Percentiles rank a stretch among this genome's conserved stretches.
phyloP scores from a whole-genome alignment of 2,329 filamentous ascomycete species.

The Pseudopithomyces chartarum region DNA sequence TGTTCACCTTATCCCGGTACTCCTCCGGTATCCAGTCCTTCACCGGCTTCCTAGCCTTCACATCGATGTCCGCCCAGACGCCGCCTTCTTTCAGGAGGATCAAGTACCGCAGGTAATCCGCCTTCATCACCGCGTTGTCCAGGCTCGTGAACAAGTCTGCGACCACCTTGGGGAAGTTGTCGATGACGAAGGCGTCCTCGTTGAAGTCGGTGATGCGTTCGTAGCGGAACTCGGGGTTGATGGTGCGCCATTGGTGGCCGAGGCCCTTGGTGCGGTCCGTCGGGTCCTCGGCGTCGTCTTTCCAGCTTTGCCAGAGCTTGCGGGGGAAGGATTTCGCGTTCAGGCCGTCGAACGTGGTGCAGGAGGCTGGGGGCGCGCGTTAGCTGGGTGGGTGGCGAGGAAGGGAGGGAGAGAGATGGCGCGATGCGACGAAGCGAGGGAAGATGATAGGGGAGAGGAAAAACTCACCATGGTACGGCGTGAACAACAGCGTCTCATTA shows the following conservation, averaged over 20 bases:
- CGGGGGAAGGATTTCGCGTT: neutral
- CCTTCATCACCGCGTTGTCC: conserved; percentile 3
- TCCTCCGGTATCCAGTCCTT: neutral
- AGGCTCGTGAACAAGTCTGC: conserved; percentile 3
- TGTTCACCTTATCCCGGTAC: conserved; percentile 5
- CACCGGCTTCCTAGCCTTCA: conserved; percentile 5
- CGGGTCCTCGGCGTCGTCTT: conserved; percentile 3
- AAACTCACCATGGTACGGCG: conserved; percentile 5
- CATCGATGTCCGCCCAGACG: conserved; percentile 8
- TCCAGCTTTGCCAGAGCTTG: conserved; percentile 10
- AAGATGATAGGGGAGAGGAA: no score
- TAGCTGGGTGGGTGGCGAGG: no score
- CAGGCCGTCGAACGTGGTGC: neutral
- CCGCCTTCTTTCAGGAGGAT: conserved; percentile 8
- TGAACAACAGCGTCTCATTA: conserved; percentile 5
- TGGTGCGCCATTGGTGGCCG: conserved; percentile 6
- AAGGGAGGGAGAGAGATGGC: no score
- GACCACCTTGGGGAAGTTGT: conserved; percentile 5
- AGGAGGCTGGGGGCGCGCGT: neutral
- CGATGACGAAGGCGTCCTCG: conserved; percentile 4
- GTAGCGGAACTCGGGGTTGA: conserved; percentile 8
- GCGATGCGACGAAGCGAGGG: no score
- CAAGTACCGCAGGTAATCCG: conserved; percentile 7
- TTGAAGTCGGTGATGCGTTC: conserved; percentile 8
- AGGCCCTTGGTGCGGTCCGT: conserved; percentile 2